These are phyloP conservation scores for Meyerozyma elateridarum DNA, from an alignment of 1,139 yeast species.

Conservation along the genomic window DNA sequence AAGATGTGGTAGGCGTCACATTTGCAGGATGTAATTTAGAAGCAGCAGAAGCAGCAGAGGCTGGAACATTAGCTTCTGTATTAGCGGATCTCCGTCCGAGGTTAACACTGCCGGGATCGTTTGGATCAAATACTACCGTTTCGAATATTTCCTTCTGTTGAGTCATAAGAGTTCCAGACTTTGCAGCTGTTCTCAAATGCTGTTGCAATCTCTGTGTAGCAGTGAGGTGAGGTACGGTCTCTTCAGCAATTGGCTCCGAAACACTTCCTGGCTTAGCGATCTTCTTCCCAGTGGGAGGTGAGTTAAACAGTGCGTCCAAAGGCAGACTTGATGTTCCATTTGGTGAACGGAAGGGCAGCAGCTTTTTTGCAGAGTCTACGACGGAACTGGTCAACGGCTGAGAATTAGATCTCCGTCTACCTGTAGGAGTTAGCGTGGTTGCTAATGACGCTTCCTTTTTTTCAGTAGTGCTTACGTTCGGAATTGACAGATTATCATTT, in stretches of 20 bases:
- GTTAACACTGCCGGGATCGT: constrained; percentile 27
- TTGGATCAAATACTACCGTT: constrained; percentile 41
- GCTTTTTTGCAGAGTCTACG: neutral
- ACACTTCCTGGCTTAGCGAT: constrained; percentile 16
- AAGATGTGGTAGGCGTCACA: constrained; percentile 7
- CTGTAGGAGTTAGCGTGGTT: constrained; percentile 11
- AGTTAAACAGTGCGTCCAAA: constrained; percentile 2
- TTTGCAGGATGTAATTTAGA: constrained; percentile 5
- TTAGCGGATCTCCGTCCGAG: constrained; percentile 14
- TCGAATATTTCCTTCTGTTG: constrained; percentile 35
- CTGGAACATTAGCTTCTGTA: neutral
- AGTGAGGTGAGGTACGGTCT: constrained; percentile 16
- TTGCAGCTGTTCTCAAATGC: constrained; percentile 38
- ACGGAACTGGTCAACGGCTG: constrained; percentile 25
- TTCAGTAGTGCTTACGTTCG: neutral
- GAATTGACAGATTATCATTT: constrained; percentile 1
- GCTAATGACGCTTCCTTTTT: constrained; percentile 2
- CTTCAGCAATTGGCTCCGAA: constrained; percentile 9
- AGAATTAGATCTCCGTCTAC: constrained; percentile 37
- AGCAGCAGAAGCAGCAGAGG: constrained; percentile 8
- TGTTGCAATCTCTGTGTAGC: constrained; percentile 41
- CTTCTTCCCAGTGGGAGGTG: constrained; percentile 10
- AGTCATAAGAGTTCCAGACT: constrained; percentile 34
- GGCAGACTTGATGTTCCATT: constrained; percentile 8
- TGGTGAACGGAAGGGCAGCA: constrained; percentile 10